Conservation (phyloP, 305 asterid genomes). For the Fraxinus sp. region DNA sequence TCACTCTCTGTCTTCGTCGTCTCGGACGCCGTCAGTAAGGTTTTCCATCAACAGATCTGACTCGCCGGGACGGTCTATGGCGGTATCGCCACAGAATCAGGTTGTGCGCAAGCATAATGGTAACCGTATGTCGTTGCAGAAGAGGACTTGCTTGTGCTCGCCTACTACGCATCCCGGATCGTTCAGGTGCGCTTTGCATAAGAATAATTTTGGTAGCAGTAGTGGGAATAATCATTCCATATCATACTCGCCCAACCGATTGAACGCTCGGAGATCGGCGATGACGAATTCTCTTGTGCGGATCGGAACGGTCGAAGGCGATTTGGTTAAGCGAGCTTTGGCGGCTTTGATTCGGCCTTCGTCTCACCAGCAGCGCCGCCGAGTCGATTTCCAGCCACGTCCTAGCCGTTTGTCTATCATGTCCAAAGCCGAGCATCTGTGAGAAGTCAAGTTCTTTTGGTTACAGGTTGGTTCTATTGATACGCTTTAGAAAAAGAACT, state of each 20-base stretch:
- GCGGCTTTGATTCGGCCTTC: constrained; percentile 93
- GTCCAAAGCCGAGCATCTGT: constrained; percentile 46
- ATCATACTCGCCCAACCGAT: constrained; percentile 59
- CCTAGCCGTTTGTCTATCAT: constrained; percentile 76
- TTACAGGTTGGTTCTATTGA: constrained; percentile 45
- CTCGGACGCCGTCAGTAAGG: constrained; percentile 56
- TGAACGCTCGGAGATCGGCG: constrained; percentile 92
- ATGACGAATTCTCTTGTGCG: constrained; percentile 97
- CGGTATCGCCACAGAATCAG: constrained; percentile 50
- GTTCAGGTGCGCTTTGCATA: constrained; percentile 76
- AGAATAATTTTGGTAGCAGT: constrained; percentile 32
- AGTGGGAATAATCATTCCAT: constrained; percentile 32
- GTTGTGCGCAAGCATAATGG: constrained; percentile 52
- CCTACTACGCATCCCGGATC: constrained; percentile 88
- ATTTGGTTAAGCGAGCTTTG: constrained; percentile 75
- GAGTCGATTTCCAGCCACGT: constrained; percentile 57
- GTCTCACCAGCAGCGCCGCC: constrained; percentile 82
- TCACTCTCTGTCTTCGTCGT: constrained; percentile 51
- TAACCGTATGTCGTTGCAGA: constrained; percentile 25
- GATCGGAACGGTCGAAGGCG: constrained; percentile 92
- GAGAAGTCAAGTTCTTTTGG: background rate
- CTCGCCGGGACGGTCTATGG: constrained; percentile 60
- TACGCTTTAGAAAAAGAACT: constrained; percentile 6
- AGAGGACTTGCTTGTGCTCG: constrained; percentile 76
- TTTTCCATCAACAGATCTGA: constrained; percentile 67